phyloP scores from a whole-genome alignment of 352 stramenopile genomes.

The Bremia lactucae region DNA sequence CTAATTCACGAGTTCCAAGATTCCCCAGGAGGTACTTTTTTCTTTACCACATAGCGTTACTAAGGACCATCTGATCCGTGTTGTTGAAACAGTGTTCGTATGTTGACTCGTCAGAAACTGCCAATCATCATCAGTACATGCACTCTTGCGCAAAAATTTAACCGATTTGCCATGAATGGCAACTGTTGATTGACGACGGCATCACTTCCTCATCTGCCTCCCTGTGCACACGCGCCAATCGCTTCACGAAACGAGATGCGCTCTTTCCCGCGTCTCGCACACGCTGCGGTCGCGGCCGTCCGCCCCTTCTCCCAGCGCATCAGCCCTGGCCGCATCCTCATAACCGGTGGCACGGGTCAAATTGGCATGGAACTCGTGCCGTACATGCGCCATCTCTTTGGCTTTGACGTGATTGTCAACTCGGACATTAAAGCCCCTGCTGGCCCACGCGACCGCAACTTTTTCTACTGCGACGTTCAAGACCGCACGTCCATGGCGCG shows the following conservation, averaged over 20 bases:
- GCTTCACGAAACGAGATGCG: slow-evolving; percentile 4
- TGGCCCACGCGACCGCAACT: slow-evolving; percentile 40
- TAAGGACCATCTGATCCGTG: too few species aligned
- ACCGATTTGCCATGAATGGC: too few species aligned
- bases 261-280: slow-evolving; percentile 4
- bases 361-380: slow-evolving; percentile 83
- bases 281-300: neutral
- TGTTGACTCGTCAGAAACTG: too few species aligned
- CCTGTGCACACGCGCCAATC: neutral
- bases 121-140: too few species aligned
- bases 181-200: too few species aligned
- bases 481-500: slow-evolving; percentile 62
- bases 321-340: slow-evolving; percentile 41
- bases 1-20: too few species aligned
- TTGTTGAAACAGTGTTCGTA: too few species aligned
- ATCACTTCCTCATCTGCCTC: slow-evolving; percentile 16
- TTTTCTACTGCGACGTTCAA: slow-evolving; percentile 79
- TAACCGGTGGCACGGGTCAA: slow-evolving; percentile 73
- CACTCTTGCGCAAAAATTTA: too few species aligned
- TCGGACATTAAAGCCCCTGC: slow-evolving; percentile 65
- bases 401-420: slow-evolving; percentile 55
- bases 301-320: slow-evolving; percentile 10
- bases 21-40: too few species aligned
- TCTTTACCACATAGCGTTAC: too few species aligned
- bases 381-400: slow-evolving; percentile 58